These are phyloP conservation scores for Akanthomyces uredinophilus DNA, from an alignment of 2,329 filamentous ascomycete species.

Conservation along the genomic window DNA sequence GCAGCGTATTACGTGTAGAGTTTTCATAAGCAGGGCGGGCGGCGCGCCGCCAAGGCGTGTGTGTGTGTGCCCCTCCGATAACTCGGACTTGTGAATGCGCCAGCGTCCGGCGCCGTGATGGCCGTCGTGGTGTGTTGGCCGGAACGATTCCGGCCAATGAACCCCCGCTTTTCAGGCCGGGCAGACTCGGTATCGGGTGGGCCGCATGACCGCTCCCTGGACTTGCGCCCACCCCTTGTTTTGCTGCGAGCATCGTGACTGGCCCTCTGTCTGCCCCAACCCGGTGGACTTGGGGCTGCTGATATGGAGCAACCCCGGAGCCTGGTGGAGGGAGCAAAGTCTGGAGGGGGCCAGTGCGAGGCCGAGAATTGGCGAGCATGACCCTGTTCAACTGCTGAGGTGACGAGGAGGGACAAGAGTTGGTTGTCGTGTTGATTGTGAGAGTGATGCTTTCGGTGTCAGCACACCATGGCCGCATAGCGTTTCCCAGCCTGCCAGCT, in stretches of 20 bases:
- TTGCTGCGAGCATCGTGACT: not conserved
- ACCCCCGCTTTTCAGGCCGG: constrained; percentile 18
- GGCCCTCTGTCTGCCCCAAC: not conserved
- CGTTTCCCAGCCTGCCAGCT: not conserved
- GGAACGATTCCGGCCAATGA: constrained; percentile 31
- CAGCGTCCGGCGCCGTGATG: constrained; percentile 24
- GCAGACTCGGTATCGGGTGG: constrained; percentile 15
- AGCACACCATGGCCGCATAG: not conserved
- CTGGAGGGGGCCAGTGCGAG: constrained; percentile 6
- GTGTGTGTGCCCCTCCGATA: constrained; percentile 11
- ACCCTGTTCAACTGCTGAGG: not conserved
- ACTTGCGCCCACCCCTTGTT: not conserved
- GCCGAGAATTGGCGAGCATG: constrained; percentile 14
- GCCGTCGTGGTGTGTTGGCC: constrained; percentile 27
- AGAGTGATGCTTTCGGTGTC: not conserved
- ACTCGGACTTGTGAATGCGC: constrained; percentile 4
- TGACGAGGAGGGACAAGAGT: not conserved
- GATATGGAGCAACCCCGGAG: constrained; percentile 7
- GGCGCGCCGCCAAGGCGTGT: too few relatives aligned
- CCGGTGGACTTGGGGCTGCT: not conserved
- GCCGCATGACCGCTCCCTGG: constrained; percentile 6
- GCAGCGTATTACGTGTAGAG: constrained; percentile 5
- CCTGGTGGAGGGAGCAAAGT: not conserved
- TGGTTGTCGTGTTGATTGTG: constrained; percentile 1
- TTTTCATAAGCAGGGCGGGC: constrained; percentile 5